Base-by-base conservation (phyloP, 352 stramenopile species). In the Globisporangium nunn region DNA sequence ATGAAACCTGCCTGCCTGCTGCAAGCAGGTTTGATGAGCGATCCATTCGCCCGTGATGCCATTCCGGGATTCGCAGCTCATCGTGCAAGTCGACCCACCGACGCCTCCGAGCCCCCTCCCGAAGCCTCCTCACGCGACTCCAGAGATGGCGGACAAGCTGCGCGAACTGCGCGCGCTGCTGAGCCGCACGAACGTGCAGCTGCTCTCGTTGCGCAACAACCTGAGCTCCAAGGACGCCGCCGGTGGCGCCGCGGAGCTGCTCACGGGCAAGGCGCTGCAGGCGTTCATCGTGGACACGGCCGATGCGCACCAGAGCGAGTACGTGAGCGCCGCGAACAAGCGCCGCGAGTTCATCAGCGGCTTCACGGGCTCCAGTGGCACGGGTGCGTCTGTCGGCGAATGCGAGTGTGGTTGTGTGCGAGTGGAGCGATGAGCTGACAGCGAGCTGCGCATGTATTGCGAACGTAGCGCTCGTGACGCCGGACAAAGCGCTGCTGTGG, bases 301-400 rank as follows among this genome's bases (percentile, higher is more conserved):
- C 47, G 97, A 99, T 78, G 95, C 96, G 52, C 97, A 99, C 76
- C 86, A 98, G 60, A 98, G 91, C 65, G 97, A 99, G 77, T 99
- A 99, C 70, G 90, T 98, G 50, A 93, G 96, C 39, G 82, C 92
- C 35, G 87, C 86, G 40, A 98, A 99, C 78, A 97, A 97, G 77
- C 83, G 97, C 18, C 83, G 97, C 50, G 87, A 85, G 66, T 99
- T 97, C 69, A 69, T 99, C 47, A 97, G 88, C 14, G 90, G 88
- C 41, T 99, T 99, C 75, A 96, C 96, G 52, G 97, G 97, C 14
- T 98, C 88, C 47, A 98, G 95, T 18, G 97, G 97, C 28, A 99
- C 96, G 4, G 95, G 88, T 61, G 66, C 28, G 37, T 40, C 10
- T 30, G 28, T 4, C 5, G 17, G 52, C 23, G 30, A 6, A 1